phyloP scores from a whole-genome alignment of 73 alveolate genomes.

The Blepharisma japonicum region DNA sequence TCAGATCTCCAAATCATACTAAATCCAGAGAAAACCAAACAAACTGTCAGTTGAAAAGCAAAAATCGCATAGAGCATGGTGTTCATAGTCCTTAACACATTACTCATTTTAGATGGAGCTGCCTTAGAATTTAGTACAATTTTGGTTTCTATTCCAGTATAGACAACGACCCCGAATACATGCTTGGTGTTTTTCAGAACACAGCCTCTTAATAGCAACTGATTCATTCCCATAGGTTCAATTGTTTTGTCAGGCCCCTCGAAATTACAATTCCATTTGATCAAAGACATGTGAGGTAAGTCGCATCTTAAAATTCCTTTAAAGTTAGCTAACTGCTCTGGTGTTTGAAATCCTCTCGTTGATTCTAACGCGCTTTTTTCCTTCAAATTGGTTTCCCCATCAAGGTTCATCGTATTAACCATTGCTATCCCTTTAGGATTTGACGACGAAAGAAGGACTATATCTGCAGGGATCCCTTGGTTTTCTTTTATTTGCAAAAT shows the following conservation, averaged over 20 bases:
- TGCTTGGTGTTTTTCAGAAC: constrained; percentile 85
- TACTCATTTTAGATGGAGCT: constrained; percentile 82
- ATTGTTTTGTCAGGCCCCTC: not conserved
- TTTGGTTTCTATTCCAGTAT: constrained; percentile 94
- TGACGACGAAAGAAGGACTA: constrained; percentile 61
- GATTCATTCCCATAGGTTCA: constrained; percentile 56
- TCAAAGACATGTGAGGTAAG: constrained; percentile 19
- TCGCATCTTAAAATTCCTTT: not conserved
- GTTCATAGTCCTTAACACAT: constrained; percentile 48
- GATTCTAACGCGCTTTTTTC: constrained; percentile 56
- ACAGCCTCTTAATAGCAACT: constrained; percentile 90
- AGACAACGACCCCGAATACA: constrained; percentile 87
- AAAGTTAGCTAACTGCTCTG: not conserved
- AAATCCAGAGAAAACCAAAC: constrained; percentile 33
- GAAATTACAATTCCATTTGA: not conserved
- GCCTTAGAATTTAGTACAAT: constrained; percentile 93
- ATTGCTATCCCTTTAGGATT: constrained; percentile 55
- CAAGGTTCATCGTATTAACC: constrained; percentile 73
- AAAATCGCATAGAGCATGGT: constrained; percentile 44
- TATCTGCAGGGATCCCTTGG: constrained; percentile 81
- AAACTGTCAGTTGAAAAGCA: constrained; percentile 33
- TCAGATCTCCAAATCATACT: not conserved
- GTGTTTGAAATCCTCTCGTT: constrained; percentile 37
- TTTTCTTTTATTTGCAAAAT: constrained; percentile 58
- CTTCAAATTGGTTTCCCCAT: constrained; percentile 84